Conservation (phyloP, 202 grass and related monocot species). For the Setaria viridis region DNA sequence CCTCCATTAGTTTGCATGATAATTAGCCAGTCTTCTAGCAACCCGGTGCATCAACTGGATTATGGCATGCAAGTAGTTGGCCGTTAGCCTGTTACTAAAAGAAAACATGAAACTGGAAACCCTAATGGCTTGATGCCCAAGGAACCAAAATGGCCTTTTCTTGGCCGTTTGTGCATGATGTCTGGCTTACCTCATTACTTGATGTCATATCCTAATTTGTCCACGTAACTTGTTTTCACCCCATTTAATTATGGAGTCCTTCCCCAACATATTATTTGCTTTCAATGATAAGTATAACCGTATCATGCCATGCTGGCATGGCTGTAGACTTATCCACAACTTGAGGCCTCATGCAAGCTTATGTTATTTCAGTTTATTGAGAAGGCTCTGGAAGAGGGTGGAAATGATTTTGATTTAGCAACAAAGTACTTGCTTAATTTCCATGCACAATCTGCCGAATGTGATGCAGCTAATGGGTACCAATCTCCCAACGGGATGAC, state of each 20-base stretch:
- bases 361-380: constrained; percentile 59
- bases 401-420: constrained; percentile 61
- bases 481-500: constrained; percentile 44
- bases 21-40: neutral
- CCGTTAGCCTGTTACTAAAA: neutral
- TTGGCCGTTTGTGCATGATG: neutral
- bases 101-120: neutral
- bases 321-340: neutral
- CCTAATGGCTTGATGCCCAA: neutral
- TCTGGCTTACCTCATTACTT: neutral
- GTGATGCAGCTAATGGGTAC: constrained; percentile 19
- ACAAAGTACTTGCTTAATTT: constrained; percentile 54
- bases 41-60: neutral
- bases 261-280: neutral
- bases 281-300: neutral
- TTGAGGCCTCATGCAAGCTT: constrained; percentile 19
- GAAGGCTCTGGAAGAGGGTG: constrained; percentile 56
- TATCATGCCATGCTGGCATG: neutral
- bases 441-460: constrained; percentile 31
- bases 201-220: neutral
- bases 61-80: constrained; percentile 1
- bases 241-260: neutral
- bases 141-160: neutral
- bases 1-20: neutral
- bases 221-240: neutral